phyloP scores from a whole-genome alignment of 176 grass and related monocot species.

The Carex pumila region DNA sequence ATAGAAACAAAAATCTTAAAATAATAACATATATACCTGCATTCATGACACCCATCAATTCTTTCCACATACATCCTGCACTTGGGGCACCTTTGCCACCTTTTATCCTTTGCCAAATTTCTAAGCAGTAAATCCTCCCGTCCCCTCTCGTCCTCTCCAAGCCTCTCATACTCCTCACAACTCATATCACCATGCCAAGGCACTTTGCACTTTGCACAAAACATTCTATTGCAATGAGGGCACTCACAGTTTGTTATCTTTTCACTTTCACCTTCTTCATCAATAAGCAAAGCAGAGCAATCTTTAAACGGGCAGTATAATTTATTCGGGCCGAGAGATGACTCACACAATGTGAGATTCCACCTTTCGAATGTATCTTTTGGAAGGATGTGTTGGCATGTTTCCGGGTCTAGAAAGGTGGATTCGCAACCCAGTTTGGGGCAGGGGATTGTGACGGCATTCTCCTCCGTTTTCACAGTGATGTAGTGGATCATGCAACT shows the following conservation, averaged over 20 bases:
- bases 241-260: constrained; percentile 34
- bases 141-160: constrained; percentile 35
- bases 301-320: constrained; percentile 79
- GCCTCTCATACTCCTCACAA: constrained; percentile 39
- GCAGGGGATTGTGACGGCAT: constrained; percentile 28
- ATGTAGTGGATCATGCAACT: constrained; percentile 52
- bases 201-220: constrained; percentile 50
- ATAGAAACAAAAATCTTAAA: background rate
- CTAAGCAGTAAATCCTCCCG: constrained; percentile 35
- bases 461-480: constrained; percentile 41
- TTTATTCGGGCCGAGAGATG: constrained; percentile 33
- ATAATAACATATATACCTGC: constrained; percentile 61
- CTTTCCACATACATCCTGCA: constrained; percentile 73
- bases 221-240: constrained; percentile 55
- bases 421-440: constrained; percentile 36
- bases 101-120: constrained; percentile 42
- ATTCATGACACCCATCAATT: constrained; percentile 48
- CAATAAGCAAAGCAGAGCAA: constrained; percentile 47
- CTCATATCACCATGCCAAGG: constrained; percentile 56
- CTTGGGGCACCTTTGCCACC: constrained; percentile 65
- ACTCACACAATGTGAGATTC: constrained; percentile 44
- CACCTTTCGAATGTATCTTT: constrained; percentile 43
- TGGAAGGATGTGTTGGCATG: constrained; percentile 42
- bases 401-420: constrained; percentile 23
- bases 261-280: background rate